Conservation (phyloP, 495 filamentous ascomycete species). For the Melanomma pulvis-pyrius region DNA sequence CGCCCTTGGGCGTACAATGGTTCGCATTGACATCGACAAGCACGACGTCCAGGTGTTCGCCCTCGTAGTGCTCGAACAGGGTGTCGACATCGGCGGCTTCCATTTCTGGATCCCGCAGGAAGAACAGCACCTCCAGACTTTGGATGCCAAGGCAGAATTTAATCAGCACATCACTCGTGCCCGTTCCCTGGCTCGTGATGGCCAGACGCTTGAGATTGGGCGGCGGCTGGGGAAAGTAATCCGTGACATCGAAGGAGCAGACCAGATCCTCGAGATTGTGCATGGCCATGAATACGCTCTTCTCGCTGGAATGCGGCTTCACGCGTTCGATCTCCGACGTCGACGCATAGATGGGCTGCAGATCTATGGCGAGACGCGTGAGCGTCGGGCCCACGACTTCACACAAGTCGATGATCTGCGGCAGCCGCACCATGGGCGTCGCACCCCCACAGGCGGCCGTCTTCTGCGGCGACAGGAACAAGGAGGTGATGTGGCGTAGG, state of each 20-base stretch:
- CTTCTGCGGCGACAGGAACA: conserved; percentile 23
- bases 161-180: background rate
- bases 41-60: conserved; percentile 16
- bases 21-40: conserved; percentile 22
- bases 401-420: conserved; percentile 19
- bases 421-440: conserved; percentile 18
- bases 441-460: background rate
- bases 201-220: conserved; percentile 26
- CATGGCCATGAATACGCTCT: conserved; percentile 19
- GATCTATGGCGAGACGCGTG: conserved; percentile 19
- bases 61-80: conserved; percentile 10
- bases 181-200: conserved; percentile 3
- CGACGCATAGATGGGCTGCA: conserved; percentile 14
- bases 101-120: conserved; percentile 4
- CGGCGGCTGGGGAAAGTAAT: conserved; percentile 26
- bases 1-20: conserved; percentile 16
- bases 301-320: conserved; percentile 1
- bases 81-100: conserved; percentile 8
- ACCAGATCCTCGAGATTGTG: conserved; percentile 24
- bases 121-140: conserved; percentile 17
- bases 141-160: conserved; percentile 9
- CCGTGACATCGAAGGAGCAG: conserved; percentile 19
- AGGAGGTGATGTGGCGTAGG: conserved; percentile 8
- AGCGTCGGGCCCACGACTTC: conserved; percentile 12
- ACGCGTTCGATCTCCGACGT: background rate